Percentiles rank a stretch among this genome's conserved stretches.
These are phyloP conservation scores for Paspalum notatum DNA, from an alignment of 176 grass and related monocot genomes.

Conservation along the genomic window DNA sequence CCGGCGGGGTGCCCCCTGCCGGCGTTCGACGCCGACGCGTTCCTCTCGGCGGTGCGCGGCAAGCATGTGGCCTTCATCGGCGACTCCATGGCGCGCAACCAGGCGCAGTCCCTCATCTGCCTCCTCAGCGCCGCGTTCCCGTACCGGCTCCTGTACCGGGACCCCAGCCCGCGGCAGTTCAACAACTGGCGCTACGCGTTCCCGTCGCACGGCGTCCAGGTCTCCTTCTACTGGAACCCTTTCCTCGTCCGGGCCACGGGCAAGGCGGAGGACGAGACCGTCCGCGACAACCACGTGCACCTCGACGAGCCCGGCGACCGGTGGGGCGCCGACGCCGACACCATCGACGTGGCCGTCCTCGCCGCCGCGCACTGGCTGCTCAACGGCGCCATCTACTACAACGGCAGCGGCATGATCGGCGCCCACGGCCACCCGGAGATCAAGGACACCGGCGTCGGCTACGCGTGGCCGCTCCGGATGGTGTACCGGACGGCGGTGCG, in stretches of 20 bases:
- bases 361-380: conserved; percentile 64
- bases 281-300: conserved; percentile 13
- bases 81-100: conserved; percentile 53
- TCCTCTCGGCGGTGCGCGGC: conserved; percentile 33
- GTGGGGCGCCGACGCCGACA: conserved; percentile 44
- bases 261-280: conserved; percentile 23
- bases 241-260: conserved; percentile 40
- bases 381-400: conserved; percentile 45
- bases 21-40: conserved; percentile 29
- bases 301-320: conserved; percentile 39
- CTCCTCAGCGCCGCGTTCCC: conserved; percentile 30
- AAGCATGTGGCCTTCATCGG: conserved; percentile 45
- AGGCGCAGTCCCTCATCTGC: conserved; percentile 52
- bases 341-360: conserved; percentile 57
- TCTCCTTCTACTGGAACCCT: conserved; percentile 58
- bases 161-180: neutral
- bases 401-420: conserved; percentile 48
- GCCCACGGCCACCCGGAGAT: conserved; percentile 39
- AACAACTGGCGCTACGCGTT: conserved; percentile 35
- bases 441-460: neutral
- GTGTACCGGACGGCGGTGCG: conserved; percentile 26
- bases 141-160: conserved; percentile 20
- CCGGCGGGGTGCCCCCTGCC: conserved; percentile 41
- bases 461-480: conserved; percentile 48
- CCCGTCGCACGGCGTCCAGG: conserved; percentile 44